phyloP scores from a whole-genome alignment of 2,329 filamentous ascomycete genomes.

The Colletotrichum shisoi region DNA sequence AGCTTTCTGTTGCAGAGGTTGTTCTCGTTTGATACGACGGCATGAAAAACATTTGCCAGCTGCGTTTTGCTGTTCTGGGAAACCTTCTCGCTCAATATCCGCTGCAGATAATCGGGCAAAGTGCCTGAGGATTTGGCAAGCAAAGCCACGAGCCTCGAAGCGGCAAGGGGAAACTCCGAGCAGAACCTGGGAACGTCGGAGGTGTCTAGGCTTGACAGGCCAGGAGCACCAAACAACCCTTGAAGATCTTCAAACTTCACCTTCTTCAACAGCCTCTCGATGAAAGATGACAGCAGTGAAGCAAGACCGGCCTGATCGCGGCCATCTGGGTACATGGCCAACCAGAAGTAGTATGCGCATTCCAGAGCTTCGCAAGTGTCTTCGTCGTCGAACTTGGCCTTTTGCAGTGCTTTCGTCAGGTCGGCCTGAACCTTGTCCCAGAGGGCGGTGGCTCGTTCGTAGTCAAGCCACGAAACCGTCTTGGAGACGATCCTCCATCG shows the following conservation, averaged over 20 bases:
- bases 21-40: slow-evolving; percentile 50
- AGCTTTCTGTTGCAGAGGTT: slow-evolving; percentile 50
- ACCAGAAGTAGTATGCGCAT: slow-evolving; percentile 52
- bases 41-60: slow-evolving; percentile 45
- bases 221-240: slow-evolving; percentile 4
- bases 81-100: slow-evolving; percentile 15
- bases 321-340: slow-evolving; percentile 51
- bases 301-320: slow-evolving; percentile 45
- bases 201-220: background rate
- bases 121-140: slow-evolving; percentile 20
- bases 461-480: slow-evolving; percentile 48
- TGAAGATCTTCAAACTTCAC: slow-evolving; percentile 22
- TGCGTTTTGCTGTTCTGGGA: slow-evolving; percentile 2
- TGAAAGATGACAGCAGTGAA: slow-evolving; percentile 48
- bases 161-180: slow-evolving; percentile 26
- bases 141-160: slow-evolving; percentile 34
- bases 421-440: slow-evolving; percentile 49
- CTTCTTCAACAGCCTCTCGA: slow-evolving; percentile 44
- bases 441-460: slow-evolving; percentile 45
- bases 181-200: slow-evolving; percentile 27
- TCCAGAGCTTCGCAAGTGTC: slow-evolving; percentile 54
- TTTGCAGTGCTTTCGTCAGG: slow-evolving; percentile 47
- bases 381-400: slow-evolving; percentile 46
- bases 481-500: slow-evolving; percentile 54
- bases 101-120: slow-evolving; percentile 32